A percentile compares a stretch with the other conserved stretches of the same genome.
Conservation (phyloP, 2,329 filamentous ascomycete species). For the Aspergillus fructus region DNA sequence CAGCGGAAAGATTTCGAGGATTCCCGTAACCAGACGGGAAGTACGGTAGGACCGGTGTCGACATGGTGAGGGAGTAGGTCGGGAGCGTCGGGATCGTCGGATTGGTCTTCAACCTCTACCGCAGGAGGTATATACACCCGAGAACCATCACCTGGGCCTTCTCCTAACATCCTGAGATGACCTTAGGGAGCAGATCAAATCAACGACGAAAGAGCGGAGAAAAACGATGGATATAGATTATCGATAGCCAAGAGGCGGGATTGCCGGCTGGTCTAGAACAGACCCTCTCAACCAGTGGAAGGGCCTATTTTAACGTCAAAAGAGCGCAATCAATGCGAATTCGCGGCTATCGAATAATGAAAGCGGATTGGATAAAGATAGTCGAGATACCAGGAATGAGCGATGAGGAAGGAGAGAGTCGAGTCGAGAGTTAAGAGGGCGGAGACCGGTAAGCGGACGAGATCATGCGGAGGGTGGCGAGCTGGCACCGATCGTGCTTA, state of each 20-base stretch:
- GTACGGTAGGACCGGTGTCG: slow-evolving; percentile 21
- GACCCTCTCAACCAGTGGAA: slow-evolving; percentile 16
- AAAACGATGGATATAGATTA: slow-evolving; percentile 8
- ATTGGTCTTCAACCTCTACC: slow-evolving; percentile 35
- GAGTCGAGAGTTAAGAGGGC: slow-evolving; percentile 3
- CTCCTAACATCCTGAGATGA: slow-evolving; percentile 28
- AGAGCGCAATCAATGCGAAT: neutral
- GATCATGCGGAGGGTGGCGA: slow-evolving; percentile 8
- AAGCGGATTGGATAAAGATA: slow-evolving; percentile 5
- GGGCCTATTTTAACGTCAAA: slow-evolving; percentile 4
- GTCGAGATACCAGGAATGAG: neutral
- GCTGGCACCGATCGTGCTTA: slow-evolving; percentile 12
- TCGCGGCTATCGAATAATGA: neutral
- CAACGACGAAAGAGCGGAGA: slow-evolving; percentile 1
- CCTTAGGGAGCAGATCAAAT: neutral
- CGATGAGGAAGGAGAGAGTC: neutral
- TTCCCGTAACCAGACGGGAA: slow-evolving; percentile 50
- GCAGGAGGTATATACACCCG: slow-evolving; percentile 34
- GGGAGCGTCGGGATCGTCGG: slow-evolving; percentile 34
- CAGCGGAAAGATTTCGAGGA: slow-evolving; percentile 49
- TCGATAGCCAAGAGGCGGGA: slow-evolving; percentile 11
- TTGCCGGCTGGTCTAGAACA: slow-evolving; percentile 18
- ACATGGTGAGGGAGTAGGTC: slow-evolving; percentile 33
- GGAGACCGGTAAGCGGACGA: slow-evolving; percentile 5
- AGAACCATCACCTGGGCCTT: slow-evolving; percentile 31